Base-by-base conservation (phyloP, 371 early-diverging fungal species). In the Mortierella polycephala region DNA sequence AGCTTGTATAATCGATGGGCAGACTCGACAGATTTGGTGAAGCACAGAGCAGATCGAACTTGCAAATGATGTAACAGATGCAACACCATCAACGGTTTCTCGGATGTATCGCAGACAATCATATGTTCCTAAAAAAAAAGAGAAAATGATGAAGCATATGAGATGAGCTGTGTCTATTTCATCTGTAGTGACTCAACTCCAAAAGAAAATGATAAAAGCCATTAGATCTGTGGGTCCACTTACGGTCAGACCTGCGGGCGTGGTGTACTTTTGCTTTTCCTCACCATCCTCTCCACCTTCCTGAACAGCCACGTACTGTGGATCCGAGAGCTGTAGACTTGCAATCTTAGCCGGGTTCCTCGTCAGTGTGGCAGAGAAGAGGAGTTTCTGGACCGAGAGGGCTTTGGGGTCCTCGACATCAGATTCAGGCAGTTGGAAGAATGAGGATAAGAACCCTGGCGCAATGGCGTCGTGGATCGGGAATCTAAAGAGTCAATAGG, bases 351-450 rank as follows among this genome's bases (percentile, higher is more conserved):
- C 95, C 0, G 98, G 97, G 64, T 98, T 92, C 50, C 94, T 88
- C 0, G 98, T 96, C 64, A 98, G 81, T 0, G 98, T 98, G 10
- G 98, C 98, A 4, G 96, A 96, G 69, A 97, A 98, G 12, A 98
- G 82, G 1, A 97, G 86, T 84, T 98, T 98, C 81, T 93, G 94
- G 7, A 94, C 89, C 7, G 85, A 84, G 3, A 87, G 84, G 3
- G 75, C 84, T 68, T 88, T 88, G 11, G 85, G 84, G 12, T 86
- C 67, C 58, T 89, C 87, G 16, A 89, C 66, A 57, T 87, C 89
- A 3, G 89, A 85, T 30, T 61, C 68, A 7, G 87, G 87, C 30
- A 87, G 47, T 11, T 77, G 62, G 59, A 85, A 86, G 37, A 75
- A 72, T 10, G 87, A 81, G 1, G 75, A 47, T 20, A 89, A 47